Evolutionary conservation across 1,284 basidiomycete genomes (phyloP).

Genomic region (Cystobasidium slooffiae): DNA sequence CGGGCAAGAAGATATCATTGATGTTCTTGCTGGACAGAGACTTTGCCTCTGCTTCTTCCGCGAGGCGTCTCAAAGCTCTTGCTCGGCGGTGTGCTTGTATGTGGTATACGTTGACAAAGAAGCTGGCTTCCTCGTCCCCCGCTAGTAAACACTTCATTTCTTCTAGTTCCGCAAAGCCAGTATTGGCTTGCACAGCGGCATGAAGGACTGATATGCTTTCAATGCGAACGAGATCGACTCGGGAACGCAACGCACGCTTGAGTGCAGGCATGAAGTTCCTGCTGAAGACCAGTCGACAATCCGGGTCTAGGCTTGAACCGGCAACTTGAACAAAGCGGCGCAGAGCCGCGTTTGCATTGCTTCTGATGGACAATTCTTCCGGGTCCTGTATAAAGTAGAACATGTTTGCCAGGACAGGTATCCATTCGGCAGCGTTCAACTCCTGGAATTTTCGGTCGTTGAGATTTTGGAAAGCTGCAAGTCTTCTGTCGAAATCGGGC

Average conservation of each 20-base stretch:
- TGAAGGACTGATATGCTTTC: slow-evolving; percentile 84
- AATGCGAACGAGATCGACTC: slow-evolving; percentile 82
- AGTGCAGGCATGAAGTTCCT: slow-evolving; percentile 77
- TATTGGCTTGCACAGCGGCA: slow-evolving; percentile 64
- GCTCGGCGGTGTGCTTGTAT: slow-evolving; percentile 90
- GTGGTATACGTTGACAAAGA: slow-evolving; percentile 96
- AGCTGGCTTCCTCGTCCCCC: slow-evolving; percentile 92
- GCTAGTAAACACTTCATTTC: slow-evolving; percentile 73
- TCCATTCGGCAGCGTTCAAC: slow-evolving; percentile 71
- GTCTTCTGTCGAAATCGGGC: slow-evolving; percentile 86
- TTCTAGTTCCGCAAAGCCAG: slow-evolving; percentile 49
- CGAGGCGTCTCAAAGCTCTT: slow-evolving; percentile 82
- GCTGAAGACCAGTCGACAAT: slow-evolving; percentile 62
- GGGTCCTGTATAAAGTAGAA: slow-evolving; percentile 87
- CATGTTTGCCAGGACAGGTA: slow-evolving; percentile 81
- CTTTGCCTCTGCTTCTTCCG: slow-evolving; percentile 76
- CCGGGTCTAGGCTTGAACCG: slow-evolving; percentile 52
- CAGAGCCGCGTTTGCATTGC: slow-evolving; percentile 76
- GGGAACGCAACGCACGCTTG: slow-evolving; percentile 78
- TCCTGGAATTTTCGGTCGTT: slow-evolving; percentile 67
- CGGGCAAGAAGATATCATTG: slow-evolving; percentile 81
- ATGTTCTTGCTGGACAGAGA: slow-evolving; percentile 73
- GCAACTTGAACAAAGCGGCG: slow-evolving; percentile 75
- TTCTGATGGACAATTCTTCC: slow-evolving; percentile 84
- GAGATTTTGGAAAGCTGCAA: slow-evolving; percentile 75